These are phyloP conservation scores for Salix brachista DNA, from an alignment of 345 rosid species.

Conservation along the genomic window DNA sequence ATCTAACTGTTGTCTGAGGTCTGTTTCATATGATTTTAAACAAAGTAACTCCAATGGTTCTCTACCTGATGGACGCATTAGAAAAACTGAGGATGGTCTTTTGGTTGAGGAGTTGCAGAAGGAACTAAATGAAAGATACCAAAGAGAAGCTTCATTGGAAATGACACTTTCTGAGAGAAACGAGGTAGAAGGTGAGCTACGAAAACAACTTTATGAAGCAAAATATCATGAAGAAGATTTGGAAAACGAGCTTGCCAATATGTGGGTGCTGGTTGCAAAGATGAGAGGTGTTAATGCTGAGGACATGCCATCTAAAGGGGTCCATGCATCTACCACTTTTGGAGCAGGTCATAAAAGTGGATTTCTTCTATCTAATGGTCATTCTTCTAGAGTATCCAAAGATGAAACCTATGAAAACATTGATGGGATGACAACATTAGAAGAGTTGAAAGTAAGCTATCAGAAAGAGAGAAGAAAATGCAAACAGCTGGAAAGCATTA, in stretches of 20 bases:
- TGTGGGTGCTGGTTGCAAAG: constrained; percentile 58
- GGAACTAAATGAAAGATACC: constrained; percentile 37
- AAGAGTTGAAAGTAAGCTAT: constrained; percentile 33
- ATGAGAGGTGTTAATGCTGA: constrained; percentile 33
- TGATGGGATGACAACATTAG: constrained; percentile 24
- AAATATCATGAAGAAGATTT: constrained; percentile 47
- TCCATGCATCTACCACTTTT: constrained; percentile 13
- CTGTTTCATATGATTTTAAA: constrained; percentile 25
- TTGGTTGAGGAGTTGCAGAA: constrained; percentile 43
- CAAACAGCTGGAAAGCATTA: constrained; percentile 42
- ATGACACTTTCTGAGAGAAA: constrained; percentile 40
- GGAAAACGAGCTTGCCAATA: constrained; percentile 59
- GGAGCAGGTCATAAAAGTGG: constrained; percentile 23
- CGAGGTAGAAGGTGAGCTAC: constrained; percentile 37
- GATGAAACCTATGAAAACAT: constrained; percentile 21
- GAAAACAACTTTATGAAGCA: constrained; percentile 44
- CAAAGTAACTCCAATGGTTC: constrained; percentile 22
- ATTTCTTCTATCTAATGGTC: constrained; percentile 21
- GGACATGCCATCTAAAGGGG: constrained; percentile 16
- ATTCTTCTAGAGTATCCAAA: constrained; percentile 20
- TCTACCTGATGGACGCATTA: constrained; percentile 22
- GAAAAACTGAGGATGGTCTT: constrained; percentile 29
- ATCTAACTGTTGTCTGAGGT: constrained; percentile 32
- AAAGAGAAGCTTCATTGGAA: constrained; percentile 44
- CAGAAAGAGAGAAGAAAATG: constrained; percentile 45